Base-by-base conservation (phyloP, 495 filamentous ascomycete species). In the Physcia stellaris region DNA sequence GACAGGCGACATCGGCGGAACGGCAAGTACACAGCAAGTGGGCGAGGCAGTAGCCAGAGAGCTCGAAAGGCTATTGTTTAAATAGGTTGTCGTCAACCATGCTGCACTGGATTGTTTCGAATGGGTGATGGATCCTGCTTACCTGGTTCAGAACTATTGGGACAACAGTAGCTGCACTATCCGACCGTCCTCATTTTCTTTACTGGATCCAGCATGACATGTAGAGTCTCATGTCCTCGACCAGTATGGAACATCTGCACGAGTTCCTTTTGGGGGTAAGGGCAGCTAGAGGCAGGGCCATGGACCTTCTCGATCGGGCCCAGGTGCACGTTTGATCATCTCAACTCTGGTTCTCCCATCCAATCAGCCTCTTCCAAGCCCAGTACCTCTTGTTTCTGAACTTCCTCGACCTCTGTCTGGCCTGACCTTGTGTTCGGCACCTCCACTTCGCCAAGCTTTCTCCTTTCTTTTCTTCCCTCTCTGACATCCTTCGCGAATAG, bases 1-100 rank as follows among this genome's bases (percentile, higher is more conserved):
- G 20, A 94, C 87, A 4, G 66, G 68, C 42, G 88, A 96, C 60
- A 71, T 95, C 35, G 80, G 80, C 41, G 87, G 87, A 6, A 68
- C 56, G 10, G 62, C 75, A 3, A 69, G 60, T 13, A 96, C 87
- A 0, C 60, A 58, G n/a, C 77, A 88, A 46, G 74, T 93, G 33
- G 88, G 86, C 19, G 79, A 94, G 61, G 83, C 80, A 2, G 70
- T 94, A 47, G 75, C 82, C 11, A 67, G 69, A 10, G 77, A 84
- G 55, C 55, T 93, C 20, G 68, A 63, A 39, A 62, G 64, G 46
- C 52, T 80, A 15, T 56, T 80, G 41, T 23, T 35, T n/a, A 37
- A 35, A 22, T 41, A 18, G 2, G 18, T 17, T 12, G 16, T n/a
- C n/a, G n/a, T n/a, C n/a, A 9, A n/a, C n/a, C 26, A 9, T 29